Conservation (phyloP, 2,329 filamentous ascomycete genomes). For the Colletotrichum chlorophyti region DNA sequence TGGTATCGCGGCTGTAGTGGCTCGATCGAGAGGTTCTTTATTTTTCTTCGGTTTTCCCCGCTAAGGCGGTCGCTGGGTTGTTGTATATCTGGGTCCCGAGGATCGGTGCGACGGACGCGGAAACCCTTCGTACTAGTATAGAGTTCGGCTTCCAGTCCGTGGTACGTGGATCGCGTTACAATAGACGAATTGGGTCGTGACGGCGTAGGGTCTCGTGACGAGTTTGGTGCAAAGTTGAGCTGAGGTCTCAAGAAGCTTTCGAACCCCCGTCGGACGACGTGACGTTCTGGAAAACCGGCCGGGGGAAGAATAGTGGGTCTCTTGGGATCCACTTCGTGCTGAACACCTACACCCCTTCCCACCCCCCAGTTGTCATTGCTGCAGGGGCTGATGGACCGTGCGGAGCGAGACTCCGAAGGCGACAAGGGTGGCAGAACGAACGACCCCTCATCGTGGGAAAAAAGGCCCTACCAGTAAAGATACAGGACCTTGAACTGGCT, state of each 20-base stretch:
- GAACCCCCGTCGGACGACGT: neutral
- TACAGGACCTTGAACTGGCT: too few species aligned
- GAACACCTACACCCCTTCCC: too few species aligned
- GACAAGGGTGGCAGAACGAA: neutral
- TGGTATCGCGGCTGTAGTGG: neutral
- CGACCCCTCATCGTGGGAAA: neutral
- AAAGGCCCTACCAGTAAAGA: too few species aligned
- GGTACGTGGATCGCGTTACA: too few species aligned
- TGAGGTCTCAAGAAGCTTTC: conserved; percentile 19
- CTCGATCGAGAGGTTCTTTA: neutral
- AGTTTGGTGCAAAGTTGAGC: neutral
- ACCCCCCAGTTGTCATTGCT: neutral
- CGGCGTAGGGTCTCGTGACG: neutral
- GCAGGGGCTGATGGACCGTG: conserved; percentile 3
- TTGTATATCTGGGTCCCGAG: too few species aligned
- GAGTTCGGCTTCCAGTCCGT: too few species aligned
- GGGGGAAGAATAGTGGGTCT: neutral
- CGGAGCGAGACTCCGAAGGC: neutral
- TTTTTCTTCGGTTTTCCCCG: neutral
- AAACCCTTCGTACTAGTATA: too few species aligned
- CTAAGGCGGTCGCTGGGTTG: too few species aligned
- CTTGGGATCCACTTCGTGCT: neutral
- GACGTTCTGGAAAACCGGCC: conserved; percentile 14
- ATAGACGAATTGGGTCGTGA: too few species aligned
- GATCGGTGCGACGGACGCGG: too few species aligned